These are phyloP conservation scores for Nannochloropsis gaditana DNA, from an alignment of 108 stramenopile species.

Conservation along the genomic window DNA sequence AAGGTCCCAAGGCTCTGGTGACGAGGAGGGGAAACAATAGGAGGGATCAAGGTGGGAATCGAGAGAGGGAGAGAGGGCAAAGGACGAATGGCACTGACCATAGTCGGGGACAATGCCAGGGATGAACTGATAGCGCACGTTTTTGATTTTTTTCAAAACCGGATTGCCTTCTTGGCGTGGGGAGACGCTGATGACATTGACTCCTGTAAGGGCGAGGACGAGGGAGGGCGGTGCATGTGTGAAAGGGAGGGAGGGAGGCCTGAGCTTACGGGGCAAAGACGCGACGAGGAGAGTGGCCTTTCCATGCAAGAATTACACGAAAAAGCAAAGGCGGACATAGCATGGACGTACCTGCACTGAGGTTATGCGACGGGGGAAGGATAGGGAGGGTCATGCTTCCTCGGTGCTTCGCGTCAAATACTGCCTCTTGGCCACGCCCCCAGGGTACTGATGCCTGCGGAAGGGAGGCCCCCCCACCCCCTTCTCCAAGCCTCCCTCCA, in stretches of 20 bases:
- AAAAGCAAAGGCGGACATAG: not conserved
- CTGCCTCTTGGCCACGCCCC: too few species aligned
- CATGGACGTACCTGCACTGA: not conserved
- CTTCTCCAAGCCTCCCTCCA: not conserved
- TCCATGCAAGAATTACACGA: not conserved
- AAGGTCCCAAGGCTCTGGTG: too few species aligned
- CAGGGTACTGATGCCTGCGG: too few species aligned
- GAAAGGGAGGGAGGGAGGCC: not conserved
- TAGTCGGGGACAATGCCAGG: constrained; percentile 51
- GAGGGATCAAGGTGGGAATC: not conserved
- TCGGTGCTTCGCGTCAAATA: too few species aligned
- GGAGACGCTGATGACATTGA: constrained; percentile 17
- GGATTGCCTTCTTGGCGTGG: constrained; percentile 51
- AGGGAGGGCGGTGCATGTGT: not conserved
- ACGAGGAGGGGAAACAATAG: not conserved
- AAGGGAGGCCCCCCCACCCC: not conserved
- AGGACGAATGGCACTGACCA: constrained; percentile 18
- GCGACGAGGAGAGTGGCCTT: not conserved
- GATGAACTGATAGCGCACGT: constrained; percentile 44
- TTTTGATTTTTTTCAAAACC: constrained; percentile 43
- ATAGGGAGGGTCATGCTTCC: not conserved
- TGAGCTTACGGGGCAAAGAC: not conserved
- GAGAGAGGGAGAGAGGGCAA: not conserved
- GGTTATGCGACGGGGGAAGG: not conserved
- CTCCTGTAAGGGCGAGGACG: not conserved